phyloP scores from a whole-genome alignment of 352 stramenopile species.

The Phytophthora hibernalis region DNA sequence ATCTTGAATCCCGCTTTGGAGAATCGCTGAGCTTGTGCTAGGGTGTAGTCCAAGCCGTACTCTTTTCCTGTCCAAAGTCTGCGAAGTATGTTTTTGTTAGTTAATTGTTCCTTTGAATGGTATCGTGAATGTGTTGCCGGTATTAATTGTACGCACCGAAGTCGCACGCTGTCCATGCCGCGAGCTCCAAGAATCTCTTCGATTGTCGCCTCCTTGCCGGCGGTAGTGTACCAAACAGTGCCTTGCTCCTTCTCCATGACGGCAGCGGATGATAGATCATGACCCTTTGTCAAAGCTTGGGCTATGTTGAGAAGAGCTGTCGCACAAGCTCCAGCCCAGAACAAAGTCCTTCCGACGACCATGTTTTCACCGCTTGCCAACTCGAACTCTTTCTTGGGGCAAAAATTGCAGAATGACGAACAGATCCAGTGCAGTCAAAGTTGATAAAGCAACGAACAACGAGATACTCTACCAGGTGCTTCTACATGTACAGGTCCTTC shows the following conservation, averaged over 20 bases:
- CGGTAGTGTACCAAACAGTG: constrained; percentile 28
- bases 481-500: too few relatives aligned
- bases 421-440: constrained; percentile 10
- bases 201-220: constrained; percentile 27
- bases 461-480: neutral
- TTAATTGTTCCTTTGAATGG: neutral
- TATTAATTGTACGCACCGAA: constrained; percentile 22
- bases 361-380: constrained; percentile 1
- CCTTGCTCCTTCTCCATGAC: constrained; percentile 40
- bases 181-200: constrained; percentile 38
- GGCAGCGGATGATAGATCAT: constrained; percentile 36
- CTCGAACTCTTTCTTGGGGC: too few relatives aligned
- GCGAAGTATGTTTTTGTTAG: neutral
- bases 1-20: constrained; percentile 41
- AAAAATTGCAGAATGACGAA: neutral
- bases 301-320: constrained; percentile 9
- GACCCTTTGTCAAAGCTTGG: constrained; percentile 33
- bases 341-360: constrained; percentile 6
- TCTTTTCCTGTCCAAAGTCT: constrained; percentile 39
- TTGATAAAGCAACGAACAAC: constrained; percentile 9
- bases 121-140: neutral
- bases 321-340: constrained; percentile 9
- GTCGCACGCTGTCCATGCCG: constrained; percentile 42
- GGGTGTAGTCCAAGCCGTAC: constrained; percentile 36
- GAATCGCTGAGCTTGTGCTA: constrained; percentile 35